Evolutionary conservation across 2,329 filamentous ascomycete genomes (phyloP).

Genomic region (Nemania serpens): DNA sequence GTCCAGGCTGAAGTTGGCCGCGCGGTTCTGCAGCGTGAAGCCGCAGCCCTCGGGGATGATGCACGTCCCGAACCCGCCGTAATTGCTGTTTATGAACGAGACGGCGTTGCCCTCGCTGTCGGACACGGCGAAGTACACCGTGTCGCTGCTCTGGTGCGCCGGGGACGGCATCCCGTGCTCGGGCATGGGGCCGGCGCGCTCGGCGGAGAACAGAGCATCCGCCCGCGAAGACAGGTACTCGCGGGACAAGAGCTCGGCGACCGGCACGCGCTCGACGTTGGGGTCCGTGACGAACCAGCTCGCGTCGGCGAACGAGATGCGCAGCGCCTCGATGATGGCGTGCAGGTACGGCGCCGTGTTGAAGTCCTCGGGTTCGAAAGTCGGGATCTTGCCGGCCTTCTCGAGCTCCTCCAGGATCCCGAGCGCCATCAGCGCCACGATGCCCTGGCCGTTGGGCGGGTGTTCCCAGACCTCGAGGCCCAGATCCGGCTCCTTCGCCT

Average conservation of each 20-base stretch:
- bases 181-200: constrained; percentile 63
- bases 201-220: constrained; percentile 57
- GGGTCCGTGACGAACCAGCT: constrained; percentile 91
- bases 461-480: constrained; percentile 93
- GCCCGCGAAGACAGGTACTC: constrained; percentile 75
- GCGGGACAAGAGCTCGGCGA: constrained; percentile 69
- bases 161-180: constrained; percentile 71
- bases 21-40: constrained; percentile 94
- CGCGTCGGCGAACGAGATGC: constrained; percentile 88
- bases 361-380: constrained; percentile 72
- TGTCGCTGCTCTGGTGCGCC: constrained; percentile 84
- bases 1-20: constrained; percentile 79
- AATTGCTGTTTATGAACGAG: constrained; percentile 97
- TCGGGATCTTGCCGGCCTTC: constrained; percentile 72
- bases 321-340: constrained; percentile 82
- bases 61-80: constrained; percentile 81
- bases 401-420: constrained; percentile 90
- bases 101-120: constrained; percentile 86
- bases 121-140: constrained; percentile 88
- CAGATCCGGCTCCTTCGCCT: constrained; percentile 45
- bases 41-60: constrained; percentile 87
- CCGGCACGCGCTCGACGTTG: constrained; percentile 70
- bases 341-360: constrained; percentile 84
- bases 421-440: constrained; percentile 91
- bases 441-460: constrained; percentile 93